Conservation (phyloP, 2,329 filamentous ascomycete species). For the Pseudovirgaria hyperparasitica region DNA sequence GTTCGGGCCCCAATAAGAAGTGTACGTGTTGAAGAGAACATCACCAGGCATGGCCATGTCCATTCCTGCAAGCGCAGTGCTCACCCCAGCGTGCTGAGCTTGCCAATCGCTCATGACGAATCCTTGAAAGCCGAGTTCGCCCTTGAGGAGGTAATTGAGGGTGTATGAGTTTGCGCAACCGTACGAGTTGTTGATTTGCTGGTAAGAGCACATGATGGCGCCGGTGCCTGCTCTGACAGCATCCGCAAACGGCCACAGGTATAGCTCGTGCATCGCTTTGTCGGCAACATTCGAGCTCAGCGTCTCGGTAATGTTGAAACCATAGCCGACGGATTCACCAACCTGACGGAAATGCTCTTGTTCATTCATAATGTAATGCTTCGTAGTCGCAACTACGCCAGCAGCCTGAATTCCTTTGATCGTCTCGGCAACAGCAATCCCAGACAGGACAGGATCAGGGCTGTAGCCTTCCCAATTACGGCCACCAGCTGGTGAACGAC, state of each 20-base stretch:
- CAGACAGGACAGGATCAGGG: constrained; percentile 64
- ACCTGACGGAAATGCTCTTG: constrained; percentile 60
- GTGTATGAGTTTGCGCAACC: constrained; percentile 67
- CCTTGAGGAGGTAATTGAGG: constrained; percentile 64
- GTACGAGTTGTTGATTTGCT: constrained; percentile 71
- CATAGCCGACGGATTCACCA: constrained; percentile 43
- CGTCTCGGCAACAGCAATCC: constrained; percentile 57
- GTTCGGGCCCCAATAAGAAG: constrained; percentile 74
- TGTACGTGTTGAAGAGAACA: constrained; percentile 58
- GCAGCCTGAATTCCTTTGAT: constrained; percentile 70
- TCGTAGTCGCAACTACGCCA: constrained; percentile 72
- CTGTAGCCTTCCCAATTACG: constrained; percentile 61
- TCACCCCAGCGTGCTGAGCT: constrained; percentile 58
- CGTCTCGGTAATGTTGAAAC: constrained; percentile 50
- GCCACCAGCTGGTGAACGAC: constrained; percentile 54
- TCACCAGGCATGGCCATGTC: constrained; percentile 91
- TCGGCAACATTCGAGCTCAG: constrained; percentile 51
- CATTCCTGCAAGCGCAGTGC: constrained; percentile 56
- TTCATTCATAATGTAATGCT: constrained; percentile 63
- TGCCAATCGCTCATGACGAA: constrained; percentile 64
- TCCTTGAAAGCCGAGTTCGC: constrained; percentile 69
- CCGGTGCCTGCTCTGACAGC: constrained; percentile 37
- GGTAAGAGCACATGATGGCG: constrained; percentile 50
- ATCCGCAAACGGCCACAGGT: constrained; percentile 46
- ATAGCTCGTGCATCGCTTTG: constrained; percentile 50